phyloP scores from a whole-genome alignment of 306 rosid species.

The Quercus glauca region DNA sequence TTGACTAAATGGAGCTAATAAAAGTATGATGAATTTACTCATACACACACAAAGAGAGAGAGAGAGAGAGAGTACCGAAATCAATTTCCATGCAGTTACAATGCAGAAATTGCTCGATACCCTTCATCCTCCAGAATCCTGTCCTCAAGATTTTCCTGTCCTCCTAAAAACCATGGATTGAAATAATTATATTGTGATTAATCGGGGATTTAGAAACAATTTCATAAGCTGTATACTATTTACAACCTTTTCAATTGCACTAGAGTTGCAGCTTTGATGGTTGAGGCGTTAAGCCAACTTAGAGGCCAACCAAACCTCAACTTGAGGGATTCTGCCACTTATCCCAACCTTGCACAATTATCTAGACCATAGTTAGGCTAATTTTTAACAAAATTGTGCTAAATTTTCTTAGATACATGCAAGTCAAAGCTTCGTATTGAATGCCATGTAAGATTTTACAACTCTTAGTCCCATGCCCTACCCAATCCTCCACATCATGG shows the following conservation, averaged over 20 bases:
- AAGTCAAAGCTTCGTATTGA: neutral
- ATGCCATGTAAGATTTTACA: neutral
- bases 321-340: neutral
- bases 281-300: neutral
- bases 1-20: neutral
- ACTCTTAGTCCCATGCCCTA: neutral
- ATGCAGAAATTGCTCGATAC: slow-evolving; percentile 51
- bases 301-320: neutral
- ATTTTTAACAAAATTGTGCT: neutral
- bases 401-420: neutral
- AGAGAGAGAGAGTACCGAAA: slow-evolving; percentile 24
- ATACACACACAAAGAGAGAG: neutral
- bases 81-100: slow-evolving; percentile 35
- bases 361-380: too few relatives aligned
- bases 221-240: neutral
- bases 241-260: neutral
- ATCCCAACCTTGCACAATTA: neutral
- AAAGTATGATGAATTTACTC: slow-evolving; percentile 19
- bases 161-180: slow-evolving; percentile 42
- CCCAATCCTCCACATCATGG: neutral
- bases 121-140: slow-evolving; percentile 79
- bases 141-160: slow-evolving; percentile 74
- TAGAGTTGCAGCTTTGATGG: neutral
- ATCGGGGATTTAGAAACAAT: neutral
- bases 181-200: neutral